Evolutionary conservation across 805 yeast genomes (phyloP), one percentile per base, ranked within the genome.

Genomic region (Suhomyces vadensis): DNA sequence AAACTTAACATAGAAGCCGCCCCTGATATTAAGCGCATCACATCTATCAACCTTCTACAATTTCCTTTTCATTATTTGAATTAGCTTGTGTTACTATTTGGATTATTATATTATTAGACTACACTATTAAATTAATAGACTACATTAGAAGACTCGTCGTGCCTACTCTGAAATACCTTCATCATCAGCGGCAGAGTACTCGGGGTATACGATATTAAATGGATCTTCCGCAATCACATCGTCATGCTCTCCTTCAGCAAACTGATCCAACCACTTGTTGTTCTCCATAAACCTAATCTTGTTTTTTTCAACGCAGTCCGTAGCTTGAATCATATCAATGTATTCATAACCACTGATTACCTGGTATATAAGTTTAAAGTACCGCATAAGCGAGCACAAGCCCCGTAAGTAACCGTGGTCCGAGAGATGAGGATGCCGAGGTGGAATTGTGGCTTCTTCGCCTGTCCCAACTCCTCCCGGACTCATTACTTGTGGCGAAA

Each of bases 331-430:
- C 13, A 46, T 43, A 13, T 62, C 62, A 6, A 29, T 33, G 62
- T 66, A 67, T 21, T 61, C 62, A 22, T 57, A 57, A 6, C 76
- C 79, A 0, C 86, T 74, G 31, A 85, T 62, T 31, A 75, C 71
- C 35, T 66, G 58, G 68, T 85, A 87, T 51, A 89, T 79, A 19
- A 68, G 52, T 52, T 73, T 69, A 56, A 89, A 81, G 59, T 88
- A 88, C 44, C 73, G 74, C n/a, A 74, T 75, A 37, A 95, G 71
- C n/a, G 94, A 81, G 24, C 70, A 65, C 29, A 94, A 63, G 0
- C 99, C 99, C 41, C 92, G 75, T 33, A 90, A 65, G 61, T 89
- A 94, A 1, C 99, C 99, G 49, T 66, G 59, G 64, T 94, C 99
- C 2, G 88, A 82, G 31, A 66, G 60, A 7, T 73, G 65, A 1